These are phyloP conservation scores for Saturnispora bothae DNA, from an alignment of 805 yeast genomes.

Conservation along the genomic window DNA sequence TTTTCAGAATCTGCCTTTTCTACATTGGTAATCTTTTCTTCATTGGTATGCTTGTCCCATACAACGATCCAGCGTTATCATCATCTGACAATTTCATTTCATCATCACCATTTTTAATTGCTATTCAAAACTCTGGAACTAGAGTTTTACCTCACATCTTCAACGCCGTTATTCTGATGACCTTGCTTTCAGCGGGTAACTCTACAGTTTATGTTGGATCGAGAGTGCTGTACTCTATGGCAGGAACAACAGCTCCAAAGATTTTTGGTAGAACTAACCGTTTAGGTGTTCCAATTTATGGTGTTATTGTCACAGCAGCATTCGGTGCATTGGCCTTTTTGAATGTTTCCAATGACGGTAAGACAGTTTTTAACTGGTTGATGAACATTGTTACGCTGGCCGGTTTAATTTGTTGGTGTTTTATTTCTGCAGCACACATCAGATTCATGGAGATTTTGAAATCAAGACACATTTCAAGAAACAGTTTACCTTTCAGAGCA, in stretches of 20 bases:
- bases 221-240: conserved; percentile 51
- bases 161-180: conserved; percentile 55
- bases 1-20: conserved; percentile 52
- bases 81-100: conserved; percentile 32
- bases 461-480: conserved; percentile 54
- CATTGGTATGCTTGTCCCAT: conserved; percentile 61
- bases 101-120: conserved; percentile 62
- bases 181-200: conserved; percentile 70
- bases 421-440: conserved; percentile 44
- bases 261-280: conserved; percentile 45
- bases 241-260: conserved; percentile 50
- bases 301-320: conserved; percentile 39
- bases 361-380: conserved; percentile 53
- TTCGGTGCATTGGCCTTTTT: conserved; percentile 51
- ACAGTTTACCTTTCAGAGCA: conserved; percentile 67
- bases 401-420: conserved; percentile 52
- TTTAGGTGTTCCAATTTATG: conserved; percentile 48
- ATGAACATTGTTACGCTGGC: conserved; percentile 52
- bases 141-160: conserved; percentile 54
- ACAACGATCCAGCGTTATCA: conserved; percentile 44
- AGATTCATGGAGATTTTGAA: conserved; percentile 39
- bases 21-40: conserved; percentile 56
- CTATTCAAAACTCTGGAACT: conserved; percentile 59
- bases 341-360: conserved; percentile 50
- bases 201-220: conserved; percentile 66